Evolutionary conservation across 495 filamentous ascomycete genomes (phyloP).

Genomic region (Aspergillus coremiiformis): DNA sequence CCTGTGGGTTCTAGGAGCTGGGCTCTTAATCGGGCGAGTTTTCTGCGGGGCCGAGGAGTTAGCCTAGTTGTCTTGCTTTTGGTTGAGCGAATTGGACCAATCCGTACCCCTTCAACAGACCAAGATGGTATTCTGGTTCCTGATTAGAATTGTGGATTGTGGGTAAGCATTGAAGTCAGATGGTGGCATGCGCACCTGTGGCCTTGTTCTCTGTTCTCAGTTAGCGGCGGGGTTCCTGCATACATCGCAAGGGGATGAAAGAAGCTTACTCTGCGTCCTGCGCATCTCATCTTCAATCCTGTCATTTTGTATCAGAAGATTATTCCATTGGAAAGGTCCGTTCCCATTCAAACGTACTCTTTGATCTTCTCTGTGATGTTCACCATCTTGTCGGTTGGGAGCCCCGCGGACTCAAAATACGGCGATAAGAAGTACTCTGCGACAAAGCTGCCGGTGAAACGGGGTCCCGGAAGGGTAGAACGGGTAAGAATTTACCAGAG

Average conservation of each 20-base stretch:
- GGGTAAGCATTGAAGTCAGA: background rate
- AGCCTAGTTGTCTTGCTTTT: background rate
- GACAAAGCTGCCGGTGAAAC: background rate
- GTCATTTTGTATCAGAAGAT: slow-evolving; percentile 11
- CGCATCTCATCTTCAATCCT: slow-evolving; percentile 99
- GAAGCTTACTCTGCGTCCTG: slow-evolving; percentile 80
- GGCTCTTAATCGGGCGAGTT: slow-evolving; percentile 89
- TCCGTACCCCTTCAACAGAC: slow-evolving; percentile 87
- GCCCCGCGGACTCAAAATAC: slow-evolving; percentile 22
- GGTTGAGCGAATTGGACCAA: background rate
- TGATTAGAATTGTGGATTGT: slow-evolving; percentile 5
- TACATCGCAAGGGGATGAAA: slow-evolving; percentile 4
- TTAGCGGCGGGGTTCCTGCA: slow-evolving; percentile 28
- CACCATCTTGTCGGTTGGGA: slow-evolving; percentile 70
- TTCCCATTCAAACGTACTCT: slow-evolving; percentile 53
- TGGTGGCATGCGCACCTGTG: slow-evolving; percentile 56
- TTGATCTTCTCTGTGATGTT: slow-evolving; percentile 99
- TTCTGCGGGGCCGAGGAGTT: slow-evolving; percentile 48
- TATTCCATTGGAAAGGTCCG: slow-evolving; percentile 1
- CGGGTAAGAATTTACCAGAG: no score
- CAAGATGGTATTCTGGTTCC: slow-evolving; percentile 86
- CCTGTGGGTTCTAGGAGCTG: slow-evolving; percentile 89
- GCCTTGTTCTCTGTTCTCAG: slow-evolving; percentile 88
- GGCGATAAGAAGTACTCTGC: background rate
- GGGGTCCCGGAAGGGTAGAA: background rate